Evolutionary conservation across 805 yeast genomes (phyloP), one percentile per base, ranked within the genome.

Genomic region (Komagataella pastoris): DNA sequence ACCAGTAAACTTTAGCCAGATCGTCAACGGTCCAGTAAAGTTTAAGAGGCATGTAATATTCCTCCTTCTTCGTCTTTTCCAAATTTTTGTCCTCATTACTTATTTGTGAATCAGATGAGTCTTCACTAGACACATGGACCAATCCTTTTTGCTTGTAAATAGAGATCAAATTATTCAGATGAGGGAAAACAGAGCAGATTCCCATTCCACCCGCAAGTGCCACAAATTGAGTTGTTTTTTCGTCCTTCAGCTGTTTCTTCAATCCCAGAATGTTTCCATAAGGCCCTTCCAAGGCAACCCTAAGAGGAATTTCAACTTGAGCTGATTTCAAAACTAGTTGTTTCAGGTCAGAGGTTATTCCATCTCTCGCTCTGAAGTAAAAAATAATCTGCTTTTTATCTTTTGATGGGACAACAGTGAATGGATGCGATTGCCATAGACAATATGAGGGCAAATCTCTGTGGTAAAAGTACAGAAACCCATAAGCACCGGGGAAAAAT

Each of bases 381-480:
- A 76, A 56, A 0, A 67, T 58, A n/a, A 77, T 54, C 30, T 63
- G 59, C 17, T 46, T 40, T 10, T 62, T 66, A 21, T 61, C 57
- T 1, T 65, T 62, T 3, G 76, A 65, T 52, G 68, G 68, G 44
- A 77, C 62, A 3, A 77, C 61, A 1, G 88, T 79, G 65, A 84
- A 82, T 2, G 90, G 90, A 62, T 84, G 89, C 1, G 85, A 77
- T 63, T 83, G 88, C 82, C 83, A 80, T 3, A 50, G 23, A 57
- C 75, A 72, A 48, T 71, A 65, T 40, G 69, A 63, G 12, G 76
- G 69, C 14, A 30, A 30, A 30, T 30, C 40, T 30, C 6, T 10
- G 47, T 72, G 64, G 51, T 78, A 53, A 59, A 82, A 77, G 63
- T 80, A 77, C 40, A 84, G 59, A 59, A 68, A 84, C 2, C 75